These are phyloP conservation scores for Chionographis japonica DNA, from an alignment of 106 monocot species.

Conservation along the genomic window DNA sequence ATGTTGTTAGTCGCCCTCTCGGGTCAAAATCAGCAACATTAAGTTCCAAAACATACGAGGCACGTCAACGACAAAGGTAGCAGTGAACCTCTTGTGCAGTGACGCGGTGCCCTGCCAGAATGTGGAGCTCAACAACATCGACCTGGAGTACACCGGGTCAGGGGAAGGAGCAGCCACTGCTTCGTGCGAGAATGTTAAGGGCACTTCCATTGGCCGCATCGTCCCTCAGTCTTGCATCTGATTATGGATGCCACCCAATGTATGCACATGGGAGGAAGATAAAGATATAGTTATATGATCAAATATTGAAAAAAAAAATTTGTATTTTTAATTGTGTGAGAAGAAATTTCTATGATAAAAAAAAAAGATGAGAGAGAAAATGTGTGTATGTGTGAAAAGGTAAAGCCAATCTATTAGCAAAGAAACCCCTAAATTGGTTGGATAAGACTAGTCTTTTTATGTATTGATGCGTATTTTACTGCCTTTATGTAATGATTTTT, in stretches of 20 bases:
- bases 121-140: slow-evolving; percentile 22
- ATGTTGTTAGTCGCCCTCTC: slow-evolving; percentile 17
- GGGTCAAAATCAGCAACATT: slow-evolving; percentile 33
- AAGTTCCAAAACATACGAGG: slow-evolving; percentile 28
- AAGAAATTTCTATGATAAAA: too few species aligned
- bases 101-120: slow-evolving; percentile 19
- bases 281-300: too few species aligned
- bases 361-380: too few species aligned
- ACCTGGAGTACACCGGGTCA: slow-evolving; percentile 3
- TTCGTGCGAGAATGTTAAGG: slow-evolving; percentile 18
- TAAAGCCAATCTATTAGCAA: too few species aligned
- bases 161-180: neutral
- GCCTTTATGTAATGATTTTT: too few species aligned
- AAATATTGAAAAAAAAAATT: too few species aligned
- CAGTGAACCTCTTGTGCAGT: slow-evolving; percentile 32
- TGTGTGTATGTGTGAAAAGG: too few species aligned
- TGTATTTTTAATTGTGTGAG: too few species aligned
- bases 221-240: slow-evolving; percentile 12
- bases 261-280: too few species aligned
- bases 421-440: too few species aligned
- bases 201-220: neutral
- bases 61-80: slow-evolving; percentile 16
- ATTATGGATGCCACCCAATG: neutral
- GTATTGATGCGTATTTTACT: too few species aligned
- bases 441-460: too few species aligned